Evolutionary conservation across 148 eudicot species (phyloP).

Genomic region (Silene latifolia): DNA sequence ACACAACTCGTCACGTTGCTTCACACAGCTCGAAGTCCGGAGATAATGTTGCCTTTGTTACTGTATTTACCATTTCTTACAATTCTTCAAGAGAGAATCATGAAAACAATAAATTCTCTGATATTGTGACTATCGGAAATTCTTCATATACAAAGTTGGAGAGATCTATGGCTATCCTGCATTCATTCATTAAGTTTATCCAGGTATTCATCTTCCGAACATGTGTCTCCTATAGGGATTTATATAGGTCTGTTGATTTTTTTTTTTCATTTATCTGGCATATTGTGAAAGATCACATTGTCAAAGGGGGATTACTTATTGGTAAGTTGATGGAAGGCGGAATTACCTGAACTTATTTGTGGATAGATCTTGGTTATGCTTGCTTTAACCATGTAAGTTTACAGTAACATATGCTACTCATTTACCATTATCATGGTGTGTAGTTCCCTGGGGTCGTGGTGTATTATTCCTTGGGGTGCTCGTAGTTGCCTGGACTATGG

Average conservation of each 20-base stretch:
- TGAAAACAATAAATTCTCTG: slow-evolving; percentile 32
- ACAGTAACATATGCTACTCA: background rate
- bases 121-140: slow-evolving; percentile 61
- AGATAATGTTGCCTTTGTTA: slow-evolving; percentile 53
- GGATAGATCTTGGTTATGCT: background rate
- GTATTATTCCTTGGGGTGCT: too few species aligned
- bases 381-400: background rate
- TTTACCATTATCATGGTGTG: background rate
- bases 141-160: slow-evolving; percentile 69
- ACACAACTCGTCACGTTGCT: slow-evolving; percentile 44
- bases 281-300: background rate
- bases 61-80: slow-evolving; percentile 73
- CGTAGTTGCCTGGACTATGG: background rate
- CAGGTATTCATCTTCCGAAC: slow-evolving; percentile 44
- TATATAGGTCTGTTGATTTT: background rate
- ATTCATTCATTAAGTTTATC: slow-evolving; percentile 65
- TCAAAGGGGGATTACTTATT: background rate
- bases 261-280: background rate
- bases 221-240: background rate
- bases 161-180: slow-evolving; percentile 78
- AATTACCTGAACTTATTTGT: background rate
- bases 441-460: background rate
- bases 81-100: slow-evolving; percentile 40
- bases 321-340: background rate
- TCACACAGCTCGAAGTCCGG: slow-evolving; percentile 31